Evolutionary conservation across 257 asterid species (phyloP).

Genomic region (Capsicum rhomboideum): DNA sequence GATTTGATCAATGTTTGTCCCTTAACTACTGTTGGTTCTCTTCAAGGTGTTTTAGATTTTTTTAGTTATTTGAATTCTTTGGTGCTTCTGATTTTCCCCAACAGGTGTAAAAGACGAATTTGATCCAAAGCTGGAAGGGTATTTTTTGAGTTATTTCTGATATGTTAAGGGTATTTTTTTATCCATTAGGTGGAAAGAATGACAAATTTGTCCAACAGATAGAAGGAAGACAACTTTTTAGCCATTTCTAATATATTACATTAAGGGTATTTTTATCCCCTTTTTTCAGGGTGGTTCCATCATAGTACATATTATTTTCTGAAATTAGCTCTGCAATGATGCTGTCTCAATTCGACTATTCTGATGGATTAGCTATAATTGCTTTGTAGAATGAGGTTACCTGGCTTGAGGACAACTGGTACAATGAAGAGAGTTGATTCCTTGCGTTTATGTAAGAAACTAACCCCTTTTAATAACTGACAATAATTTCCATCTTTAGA

Average conservation of each 20-base stretch:
- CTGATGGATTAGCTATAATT: neutral
- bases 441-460: conserved; percentile 85
- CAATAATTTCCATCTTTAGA: neutral
- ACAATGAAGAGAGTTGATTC: conserved; percentile 73
- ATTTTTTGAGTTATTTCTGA: neutral
- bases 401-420: conserved; percentile 98
- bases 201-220: neutral
- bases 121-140: neutral
- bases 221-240: neutral
- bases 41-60: neutral
- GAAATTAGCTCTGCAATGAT: neutral
- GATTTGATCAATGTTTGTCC: neutral
- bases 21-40: neutral
- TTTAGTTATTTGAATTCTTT: neutral
- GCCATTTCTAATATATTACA: neutral
- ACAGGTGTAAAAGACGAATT: neutral
- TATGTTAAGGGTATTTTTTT: neutral
- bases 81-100: neutral
- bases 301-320: neutral
- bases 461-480: neutral
- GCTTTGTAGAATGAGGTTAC: conserved; percentile 75
- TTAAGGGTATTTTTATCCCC: neutral
- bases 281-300: neutral
- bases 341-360: neutral
- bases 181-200: neutral